Base-by-base conservation (phyloP, 1,284 basidiomycete genomes). In the Hypsizygus ulmarius region DNA sequence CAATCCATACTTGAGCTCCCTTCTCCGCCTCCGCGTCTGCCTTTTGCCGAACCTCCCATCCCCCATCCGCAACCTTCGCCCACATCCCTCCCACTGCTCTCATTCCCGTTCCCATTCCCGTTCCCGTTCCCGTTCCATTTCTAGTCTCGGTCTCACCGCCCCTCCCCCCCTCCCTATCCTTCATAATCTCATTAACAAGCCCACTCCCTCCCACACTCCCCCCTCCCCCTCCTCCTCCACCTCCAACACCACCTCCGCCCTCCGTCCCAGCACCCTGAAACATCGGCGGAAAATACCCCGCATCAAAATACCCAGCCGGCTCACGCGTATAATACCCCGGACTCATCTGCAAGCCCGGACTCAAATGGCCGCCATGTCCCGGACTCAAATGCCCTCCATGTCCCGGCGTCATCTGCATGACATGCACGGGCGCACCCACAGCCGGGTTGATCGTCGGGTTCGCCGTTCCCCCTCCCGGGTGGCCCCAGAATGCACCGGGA, bases 401-500 rank as follows among this genome's bases (percentile, higher is more conserved):
- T 33, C 21, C 30, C 36, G 32, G 19, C 12, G 33, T 12, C 50
- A 39, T 49, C 36, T 45, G 54, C 49, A 45, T 47, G 51, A 63
- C 59, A 55, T 74, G 73, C 43, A 84, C 78, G 2, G 86, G 87
- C 30, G 84, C 85, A 12, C 86, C 87, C 0, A 84, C 82, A 11
- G 82, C 76, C 4, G 83, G 74, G 51, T 87, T 87, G 45, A 84
- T 78, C 62, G 73, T 77, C 42, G 81, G 75, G 56, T 85, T 82
- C 44, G 69, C 59, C 29, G 62, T 60, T 18, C 69, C 57, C 55
- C 70, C 64, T 12, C 76, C 77, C 3, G 79, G 75, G 6, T 75
- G 68, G 6, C 79, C 79, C 75, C 81, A 88, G 59, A 86, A 82
- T 21, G 81, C 68, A 1, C 86, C 85, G 14, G 87, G 84, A 14